A percentile compares a stretch with the other conserved stretches of the same genome.
Evolutionary conservation across 139 green algal genomes (phyloP).

Genomic region (Ettlia oleoabundans): DNA sequence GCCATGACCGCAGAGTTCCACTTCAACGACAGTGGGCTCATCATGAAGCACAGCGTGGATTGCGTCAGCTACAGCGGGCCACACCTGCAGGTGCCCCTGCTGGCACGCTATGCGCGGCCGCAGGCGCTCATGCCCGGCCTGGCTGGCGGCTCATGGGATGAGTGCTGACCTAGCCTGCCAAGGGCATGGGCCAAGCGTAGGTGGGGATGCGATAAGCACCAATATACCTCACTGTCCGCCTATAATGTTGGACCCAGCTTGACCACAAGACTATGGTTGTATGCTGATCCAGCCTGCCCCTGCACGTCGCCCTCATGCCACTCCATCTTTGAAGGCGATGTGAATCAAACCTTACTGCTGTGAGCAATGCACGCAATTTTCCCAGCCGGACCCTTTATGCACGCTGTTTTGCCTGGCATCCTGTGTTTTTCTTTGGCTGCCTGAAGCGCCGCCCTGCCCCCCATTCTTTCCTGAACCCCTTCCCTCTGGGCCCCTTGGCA

Average conservation of each 20-base stretch:
- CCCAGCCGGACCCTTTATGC: neutral
- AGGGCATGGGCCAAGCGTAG: too few species aligned
- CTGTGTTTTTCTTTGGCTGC: too few species aligned
- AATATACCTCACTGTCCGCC: too few species aligned
- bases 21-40: neutral
- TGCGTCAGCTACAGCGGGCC: slow-evolving; percentile 3
- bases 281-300: too few species aligned
- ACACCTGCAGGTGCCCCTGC: neutral
- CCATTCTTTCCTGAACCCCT: neutral
- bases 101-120: neutral
- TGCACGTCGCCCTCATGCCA: neutral
- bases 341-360: neutral
- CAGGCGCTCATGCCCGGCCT: slow-evolving; percentile 15
- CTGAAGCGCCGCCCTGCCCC: neutral
- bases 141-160: slow-evolving; percentile 20
- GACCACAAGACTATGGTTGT: too few species aligned
- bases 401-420: neutral
- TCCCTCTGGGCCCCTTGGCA: neutral
- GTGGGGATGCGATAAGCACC: too few species aligned
- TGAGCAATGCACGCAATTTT: neutral
- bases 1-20: neutral
- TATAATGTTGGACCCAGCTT: too few species aligned
- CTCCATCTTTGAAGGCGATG: neutral
- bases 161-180: too few species aligned
- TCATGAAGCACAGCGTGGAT: slow-evolving; percentile 3